phyloP scores from a whole-genome alignment of 257 asterid genomes.

The Solanum etuberosum region DNA sequence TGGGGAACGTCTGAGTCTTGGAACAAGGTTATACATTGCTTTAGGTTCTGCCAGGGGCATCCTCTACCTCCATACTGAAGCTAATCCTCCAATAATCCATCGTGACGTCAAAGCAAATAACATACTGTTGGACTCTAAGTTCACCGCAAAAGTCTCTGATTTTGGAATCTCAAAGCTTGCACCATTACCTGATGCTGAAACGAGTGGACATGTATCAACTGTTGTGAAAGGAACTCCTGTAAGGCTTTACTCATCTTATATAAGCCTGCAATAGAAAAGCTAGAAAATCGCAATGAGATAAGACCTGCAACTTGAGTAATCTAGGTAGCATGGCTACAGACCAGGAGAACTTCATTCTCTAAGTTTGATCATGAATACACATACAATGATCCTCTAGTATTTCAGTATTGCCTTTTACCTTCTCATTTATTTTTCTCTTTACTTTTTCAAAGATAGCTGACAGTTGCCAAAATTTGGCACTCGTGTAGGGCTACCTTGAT shows the following conservation, averaged over 20 bases:
- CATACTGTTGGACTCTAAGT: conserved; percentile 1
- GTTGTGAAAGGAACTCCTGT: conserved; percentile 1
- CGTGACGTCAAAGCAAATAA: conserved; percentile 1
- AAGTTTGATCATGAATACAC: neutral
- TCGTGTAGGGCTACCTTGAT: neutral
- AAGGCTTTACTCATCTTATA: neutral
- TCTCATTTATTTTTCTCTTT: neutral
- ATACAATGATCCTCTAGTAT: neutral
- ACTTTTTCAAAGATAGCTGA: neutral
- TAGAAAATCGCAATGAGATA: neutral
- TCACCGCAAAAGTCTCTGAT: neutral
- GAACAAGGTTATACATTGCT: neutral
- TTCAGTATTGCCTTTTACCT: neutral
- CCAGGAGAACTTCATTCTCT: neutral
- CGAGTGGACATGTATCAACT: neutral
- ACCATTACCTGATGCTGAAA: conserved; percentile 1
- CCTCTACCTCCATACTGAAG: conserved; percentile 2
- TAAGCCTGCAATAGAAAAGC: neutral
- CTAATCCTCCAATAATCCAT: conserved; percentile 2
- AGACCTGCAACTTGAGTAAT: neutral
- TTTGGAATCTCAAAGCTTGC: conserved; percentile 1
- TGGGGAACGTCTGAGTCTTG: neutral
- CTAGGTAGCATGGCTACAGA: neutral
- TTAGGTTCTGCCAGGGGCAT: conserved; percentile 3
- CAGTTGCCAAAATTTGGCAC: neutral